Conservation (phyloP, 805 yeast genomes). For the Wickerhamiella hasegawae region DNA sequence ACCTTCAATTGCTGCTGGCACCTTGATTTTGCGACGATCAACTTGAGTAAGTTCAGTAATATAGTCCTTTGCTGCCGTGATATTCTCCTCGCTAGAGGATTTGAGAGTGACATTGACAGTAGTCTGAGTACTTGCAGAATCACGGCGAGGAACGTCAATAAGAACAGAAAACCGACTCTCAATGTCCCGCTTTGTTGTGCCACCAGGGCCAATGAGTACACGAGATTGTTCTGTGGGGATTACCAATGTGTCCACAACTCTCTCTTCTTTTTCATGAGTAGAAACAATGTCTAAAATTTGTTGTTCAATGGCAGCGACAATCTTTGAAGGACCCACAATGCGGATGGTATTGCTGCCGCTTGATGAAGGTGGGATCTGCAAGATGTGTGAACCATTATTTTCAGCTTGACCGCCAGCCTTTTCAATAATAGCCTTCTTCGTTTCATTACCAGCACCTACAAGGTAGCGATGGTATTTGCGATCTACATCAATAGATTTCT, state of each 20-base stretch:
- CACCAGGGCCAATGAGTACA: slow-evolving; percentile 66
- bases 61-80: slow-evolving; percentile 47
- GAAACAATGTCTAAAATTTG: slow-evolving; percentile 45
- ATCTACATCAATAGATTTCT: slow-evolving; percentile 46
- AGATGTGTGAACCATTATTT: slow-evolving; percentile 34
- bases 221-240: slow-evolving; percentile 64
- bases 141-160: slow-evolving; percentile 49
- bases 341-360: slow-evolving; percentile 31
- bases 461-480: slow-evolving; percentile 59
- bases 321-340: slow-evolving; percentile 56
- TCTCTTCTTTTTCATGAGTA: slow-evolving; percentile 27
- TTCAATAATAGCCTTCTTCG: slow-evolving; percentile 53
- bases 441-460: slow-evolving; percentile 66
- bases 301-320: slow-evolving; percentile 52
- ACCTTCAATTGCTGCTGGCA: slow-evolving; percentile 43
- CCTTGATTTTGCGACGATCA: slow-evolving; percentile 33
- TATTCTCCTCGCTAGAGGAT: slow-evolving; percentile 47
- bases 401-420: slow-evolving; percentile 57
- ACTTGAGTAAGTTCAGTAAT: slow-evolving; percentile 47
- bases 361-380: slow-evolving; percentile 56
- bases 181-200: slow-evolving; percentile 52
- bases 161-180: slow-evolving; percentile 53
- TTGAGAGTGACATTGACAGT: slow-evolving; percentile 36
- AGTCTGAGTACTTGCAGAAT: slow-evolving; percentile 10
- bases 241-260: slow-evolving; percentile 16